Conservation (phyloP, 768 basidiomycete species). For the Clitopilus passeckerianus region DNA sequence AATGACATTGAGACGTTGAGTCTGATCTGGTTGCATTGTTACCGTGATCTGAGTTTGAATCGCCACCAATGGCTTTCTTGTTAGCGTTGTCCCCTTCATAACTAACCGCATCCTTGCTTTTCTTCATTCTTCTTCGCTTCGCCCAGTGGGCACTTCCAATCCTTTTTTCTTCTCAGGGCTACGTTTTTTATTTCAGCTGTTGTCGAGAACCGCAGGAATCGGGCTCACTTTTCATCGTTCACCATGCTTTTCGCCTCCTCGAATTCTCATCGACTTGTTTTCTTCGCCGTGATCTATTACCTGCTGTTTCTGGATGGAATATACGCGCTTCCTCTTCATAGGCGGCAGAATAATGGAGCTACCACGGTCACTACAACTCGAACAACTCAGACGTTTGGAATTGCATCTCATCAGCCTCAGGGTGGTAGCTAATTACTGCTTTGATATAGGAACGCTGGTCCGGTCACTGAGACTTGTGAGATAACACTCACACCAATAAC, state of each 20-base stretch:
- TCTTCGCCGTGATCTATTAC: conserved; percentile 34
- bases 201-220: conserved; percentile 48
- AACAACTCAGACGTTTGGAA: conserved; percentile 42
- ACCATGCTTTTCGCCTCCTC: conserved; percentile 31
- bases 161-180: conserved; percentile 24
- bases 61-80: neutral
- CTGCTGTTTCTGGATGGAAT: conserved; percentile 25
- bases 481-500: conserved; percentile 52
- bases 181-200: conserved; percentile 23
- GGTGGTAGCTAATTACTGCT: conserved; percentile 9
- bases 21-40: conserved; percentile 13
- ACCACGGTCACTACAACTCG: conserved; percentile 38
- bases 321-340: conserved; percentile 30
- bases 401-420: neutral
- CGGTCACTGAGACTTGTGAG: conserved; percentile 53
- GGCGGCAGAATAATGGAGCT: conserved; percentile 25
- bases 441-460: conserved; percentile 40
- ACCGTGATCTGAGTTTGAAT: conserved; percentile 20
- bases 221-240: conserved; percentile 32
- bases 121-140: conserved; percentile 20
- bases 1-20: neutral
- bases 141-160: conserved; percentile 44
- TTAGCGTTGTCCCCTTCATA: conserved; percentile 7
- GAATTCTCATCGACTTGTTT: conserved; percentile 22
- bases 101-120: conserved; percentile 10